Conservation (phyloP, 768 basidiomycete species). For the Trametes gibbosa region DNA sequence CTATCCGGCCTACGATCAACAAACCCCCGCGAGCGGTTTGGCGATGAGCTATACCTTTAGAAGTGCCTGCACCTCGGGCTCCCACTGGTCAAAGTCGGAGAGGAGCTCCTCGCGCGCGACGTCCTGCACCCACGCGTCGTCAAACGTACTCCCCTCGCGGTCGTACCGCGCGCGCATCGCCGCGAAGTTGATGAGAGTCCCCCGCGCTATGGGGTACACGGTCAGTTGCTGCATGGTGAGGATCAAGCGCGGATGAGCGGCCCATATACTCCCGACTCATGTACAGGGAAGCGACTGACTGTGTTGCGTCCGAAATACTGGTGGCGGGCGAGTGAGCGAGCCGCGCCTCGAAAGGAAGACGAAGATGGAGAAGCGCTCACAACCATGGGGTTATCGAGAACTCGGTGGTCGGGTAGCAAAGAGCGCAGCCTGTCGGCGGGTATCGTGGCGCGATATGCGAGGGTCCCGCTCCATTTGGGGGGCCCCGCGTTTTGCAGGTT, state of each 20-base stretch:
- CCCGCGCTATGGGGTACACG: constrained; percentile 58
- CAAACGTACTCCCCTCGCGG: constrained; percentile 48
- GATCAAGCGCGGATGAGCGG: background rate
- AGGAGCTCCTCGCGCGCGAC: constrained; percentile 45
- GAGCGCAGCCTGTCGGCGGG: constrained; percentile 32
- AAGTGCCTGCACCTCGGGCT: constrained; percentile 56
- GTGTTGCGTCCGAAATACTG: constrained; percentile 53
- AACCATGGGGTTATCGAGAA: constrained; percentile 21
- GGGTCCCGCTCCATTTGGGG: constrained; percentile 57
- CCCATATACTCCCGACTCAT: constrained; percentile 20
- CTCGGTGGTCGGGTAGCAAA: constrained; percentile 20
- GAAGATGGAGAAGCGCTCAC: constrained; percentile 8
- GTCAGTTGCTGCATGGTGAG: constrained; percentile 48
- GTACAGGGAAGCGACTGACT: constrained; percentile 25
- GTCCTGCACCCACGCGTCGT: constrained; percentile 49
- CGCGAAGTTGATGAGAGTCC: constrained; percentile 60
- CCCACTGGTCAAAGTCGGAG: constrained; percentile 49
- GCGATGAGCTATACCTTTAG: constrained; percentile 40
- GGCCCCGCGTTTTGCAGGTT: constrained; percentile 40
- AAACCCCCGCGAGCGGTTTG: no score
- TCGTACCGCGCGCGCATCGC: constrained; percentile 52
- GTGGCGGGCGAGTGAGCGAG: background rate
- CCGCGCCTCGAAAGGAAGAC: background rate
- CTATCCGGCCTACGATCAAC: constrained; percentile 30
- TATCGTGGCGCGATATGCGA: constrained; percentile 61